Evolutionary conservation across 768 basidiomycete species (phyloP).

Genomic region (Russula earlei): DNA sequence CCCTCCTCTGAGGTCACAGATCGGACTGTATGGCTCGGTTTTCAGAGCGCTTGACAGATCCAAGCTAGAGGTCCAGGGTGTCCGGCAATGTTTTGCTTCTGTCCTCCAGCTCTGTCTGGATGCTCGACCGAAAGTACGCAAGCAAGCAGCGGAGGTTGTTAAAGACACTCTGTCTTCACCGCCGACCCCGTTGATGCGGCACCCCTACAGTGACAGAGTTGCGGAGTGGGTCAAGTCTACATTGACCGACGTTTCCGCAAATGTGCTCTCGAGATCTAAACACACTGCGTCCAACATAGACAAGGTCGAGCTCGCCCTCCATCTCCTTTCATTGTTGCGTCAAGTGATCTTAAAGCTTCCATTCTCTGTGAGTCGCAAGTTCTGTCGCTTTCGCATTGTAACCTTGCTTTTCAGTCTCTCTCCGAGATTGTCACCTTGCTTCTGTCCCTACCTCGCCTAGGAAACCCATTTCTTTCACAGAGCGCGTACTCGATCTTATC

Average conservation of each 20-base stretch:
- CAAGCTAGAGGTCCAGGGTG: constrained; percentile 54
- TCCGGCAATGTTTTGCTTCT: constrained; percentile 79
- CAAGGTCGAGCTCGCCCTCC: constrained; percentile 66
- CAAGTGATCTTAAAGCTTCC: constrained; percentile 55
- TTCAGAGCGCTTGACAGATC: constrained; percentile 62
- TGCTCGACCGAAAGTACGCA: constrained; percentile 88
- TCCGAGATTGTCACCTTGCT: constrained; percentile 61
- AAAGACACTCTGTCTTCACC: constrained; percentile 67
- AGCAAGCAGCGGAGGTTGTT: constrained; percentile 79
- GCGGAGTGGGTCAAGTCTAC: constrained; percentile 68
- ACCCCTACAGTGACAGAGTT: constrained; percentile 80
- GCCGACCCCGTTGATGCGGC: constrained; percentile 62
- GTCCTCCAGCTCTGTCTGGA: constrained; percentile 79
- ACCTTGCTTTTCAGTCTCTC: constrained; percentile 45
- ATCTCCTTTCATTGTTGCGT: constrained; percentile 63
- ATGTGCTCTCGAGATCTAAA: constrained; percentile 53
- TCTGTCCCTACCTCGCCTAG: constrained; percentile 75
- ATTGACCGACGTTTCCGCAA: constrained; percentile 55
- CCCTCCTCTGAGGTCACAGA: constrained; percentile 77
- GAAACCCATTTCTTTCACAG: constrained; percentile 83
- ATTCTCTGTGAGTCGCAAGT: constrained; percentile 46
- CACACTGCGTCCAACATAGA: constrained; percentile 44
- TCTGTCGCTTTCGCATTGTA: neutral
- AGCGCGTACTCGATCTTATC: constrained; percentile 81
- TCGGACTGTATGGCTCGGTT: constrained; percentile 64